Evolutionary conservation across 805 yeast species (phyloP), one percentile per base, ranked within the genome.

Genomic region (Brettanomyces naardenensis): DNA sequence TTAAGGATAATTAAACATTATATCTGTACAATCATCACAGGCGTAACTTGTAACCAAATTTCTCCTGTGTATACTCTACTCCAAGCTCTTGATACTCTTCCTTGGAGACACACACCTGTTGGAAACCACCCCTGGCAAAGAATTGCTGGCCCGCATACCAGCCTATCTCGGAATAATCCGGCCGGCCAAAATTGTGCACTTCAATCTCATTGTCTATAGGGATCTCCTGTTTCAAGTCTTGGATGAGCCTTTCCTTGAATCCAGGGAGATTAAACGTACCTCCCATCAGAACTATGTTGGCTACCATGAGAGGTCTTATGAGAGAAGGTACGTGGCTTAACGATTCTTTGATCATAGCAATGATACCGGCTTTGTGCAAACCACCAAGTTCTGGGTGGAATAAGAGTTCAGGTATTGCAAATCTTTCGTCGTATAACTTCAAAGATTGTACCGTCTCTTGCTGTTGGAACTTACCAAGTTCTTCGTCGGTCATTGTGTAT

Each of bases 71-170:
- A 37, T 58, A 60, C 41, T 56, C 61, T 17, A 76, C 68, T 0
- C 98, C 98, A 52, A 85, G 80, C 57, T 92, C 98, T 45, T 74
- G 69, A 51, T 88, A 92, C 36, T 92, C 97, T 40, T 77, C 75
- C 42, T 79, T 74, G 0, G 94, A 71, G 5, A 92, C 77, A 38
- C 77, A 67, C 14, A 80, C 71, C 28, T 72, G 66, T 14, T 61
- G 57, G 39, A 70, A 62, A 6, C 72, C 66, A 22, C 64, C 72
- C 15, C 65, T 61, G 3, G 68, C 62, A 17, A 69, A 70, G 36
- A 80, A 65, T 5, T 48, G 42, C 11, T 64, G 53, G 36, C 80
- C 86, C 7, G 82, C 73, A 31, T 64, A 56, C 82, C 86, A 80
- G 1, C 56, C 54, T 27, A 51, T 22, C 19, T 51, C 49, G 0